Percentiles rank a stretch among this genome's conserved stretches.
Evolutionary conservation across 257 asterid genomes (phyloP).

Genomic region (Ophiorrhiza pumila): DNA sequence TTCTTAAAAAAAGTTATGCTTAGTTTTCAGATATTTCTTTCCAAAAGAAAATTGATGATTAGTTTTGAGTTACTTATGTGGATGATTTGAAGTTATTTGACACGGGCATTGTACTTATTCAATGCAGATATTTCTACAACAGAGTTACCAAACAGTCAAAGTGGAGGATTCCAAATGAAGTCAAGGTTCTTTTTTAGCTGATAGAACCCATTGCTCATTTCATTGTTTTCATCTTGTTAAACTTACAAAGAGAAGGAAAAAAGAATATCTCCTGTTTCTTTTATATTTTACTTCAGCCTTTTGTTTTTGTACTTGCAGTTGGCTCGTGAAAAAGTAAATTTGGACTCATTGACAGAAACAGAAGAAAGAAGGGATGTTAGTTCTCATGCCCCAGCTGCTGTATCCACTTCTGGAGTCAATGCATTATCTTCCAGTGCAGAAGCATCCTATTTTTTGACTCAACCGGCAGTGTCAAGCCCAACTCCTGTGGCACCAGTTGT

Average conservation of each 20-base stretch:
- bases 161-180: constrained; percentile 87
- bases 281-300: background rate
- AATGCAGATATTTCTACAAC: constrained; percentile 44
- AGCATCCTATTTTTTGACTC: constrained; percentile 33
- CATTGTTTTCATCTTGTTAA: constrained; percentile 9
- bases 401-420: constrained; percentile 39
- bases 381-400: constrained; percentile 38
- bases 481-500: constrained; percentile 45
- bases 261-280: background rate
- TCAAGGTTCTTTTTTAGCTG: constrained; percentile 56
- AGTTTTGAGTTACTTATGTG: background rate
- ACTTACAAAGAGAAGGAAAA: background rate
- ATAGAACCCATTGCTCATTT: constrained; percentile 19
- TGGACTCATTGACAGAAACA: constrained; percentile 35
- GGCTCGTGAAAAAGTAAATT: constrained; percentile 60
- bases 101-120: constrained; percentile 37
- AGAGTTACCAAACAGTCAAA: constrained; percentile 64
- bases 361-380: constrained; percentile 32
- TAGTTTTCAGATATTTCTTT: background rate
- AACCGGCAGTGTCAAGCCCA: constrained; percentile 52
- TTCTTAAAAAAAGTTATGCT: background rate
- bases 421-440: constrained; percentile 35
- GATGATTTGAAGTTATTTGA: constrained; percentile 12
- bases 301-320: constrained; percentile 39
- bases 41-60: background rate